Evolutionary conservation across 441 rosid species (phyloP), one percentile per base, ranked within the genome.

Genomic region (Gossypium schwendimanii): DNA sequence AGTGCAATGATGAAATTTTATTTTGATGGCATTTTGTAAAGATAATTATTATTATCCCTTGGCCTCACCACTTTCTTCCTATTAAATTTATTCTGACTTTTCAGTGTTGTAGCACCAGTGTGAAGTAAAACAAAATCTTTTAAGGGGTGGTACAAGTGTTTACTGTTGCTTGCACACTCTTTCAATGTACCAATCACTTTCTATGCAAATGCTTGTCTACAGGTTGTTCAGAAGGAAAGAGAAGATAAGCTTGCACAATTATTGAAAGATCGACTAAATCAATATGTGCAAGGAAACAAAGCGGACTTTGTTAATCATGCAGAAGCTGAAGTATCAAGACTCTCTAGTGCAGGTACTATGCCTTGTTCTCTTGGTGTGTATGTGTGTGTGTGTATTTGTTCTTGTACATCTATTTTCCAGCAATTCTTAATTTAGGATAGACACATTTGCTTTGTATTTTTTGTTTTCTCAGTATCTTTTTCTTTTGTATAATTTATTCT

Each of bases 221-320:
- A 94, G 99, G 75, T 76, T 86, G 89, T 94, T 58, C 99, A 94
- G 84, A 94, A 82, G 86, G 99, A 94, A 77, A 87, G 99, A 82
- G 99, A 92, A 84, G 97, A 94, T 62, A 94, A 86, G 69, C 99
- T 94, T 73, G 93, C 84, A 2, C 84, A 81, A 72, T 80, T 82
- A 76, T 79, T 94, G 53, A 92, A 79, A 87, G 86, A 85, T 79
- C 86, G 94, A 63, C 92, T 94, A 26, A 81, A 88, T 79, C 91
- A 83, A 77, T 92, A 92, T 76, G 87, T 88, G 23, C 84, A 85
- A 70, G 90, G 89, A 52, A 89, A 86, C 82, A 87, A 83, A 82
- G 94, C 85, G 26, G 93, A 89, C 33, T 94, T 94, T 76, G 62
- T 81, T 68, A 69, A 33, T 50, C 83, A 82, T 17, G 97, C 99